Evolutionary conservation across 352 stramenopile genomes (phyloP), one percentile per base, ranked within the genome.

Genomic region (Pythium apleroticum): DNA sequence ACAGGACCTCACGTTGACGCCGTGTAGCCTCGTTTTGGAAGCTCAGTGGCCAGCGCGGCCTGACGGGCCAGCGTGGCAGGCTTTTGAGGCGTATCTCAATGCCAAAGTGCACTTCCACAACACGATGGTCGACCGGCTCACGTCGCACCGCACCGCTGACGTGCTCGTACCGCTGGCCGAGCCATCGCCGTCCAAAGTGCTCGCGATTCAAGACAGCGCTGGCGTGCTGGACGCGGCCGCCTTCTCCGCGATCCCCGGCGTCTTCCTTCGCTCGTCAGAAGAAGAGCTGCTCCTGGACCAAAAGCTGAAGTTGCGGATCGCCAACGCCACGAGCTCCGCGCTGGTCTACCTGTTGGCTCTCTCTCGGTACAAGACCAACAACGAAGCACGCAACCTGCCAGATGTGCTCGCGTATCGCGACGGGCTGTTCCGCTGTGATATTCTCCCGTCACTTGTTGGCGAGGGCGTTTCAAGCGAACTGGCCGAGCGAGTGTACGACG

Each of bases 271-370:
- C 31, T 68, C 59, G 25, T 72, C 60, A 9, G 27, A 27, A 4
- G 61, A 69, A 15, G 52, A 94, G 64, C 64, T 97, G 11, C 70
- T 88, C 28, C 31, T 73, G 5, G 91, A 98, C 65, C 84, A 98
- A 61, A 65, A 86, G 24, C 75, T 98, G 9, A 98, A 98, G 74
- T 74, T 98, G 14, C 75, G 80, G 24, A 75, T 98, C 27, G 91
- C 86, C 39, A 98, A 98, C 70, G 92, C 84, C 0, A 97, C 90
- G 25, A 84, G 97, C 74, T 97, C 92, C 3, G 91, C 95, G 1
- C 84, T 97, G 57, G 92, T 96, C 20, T 92, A 98, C 61, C 39
- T 82, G 50, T 41, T 93, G 54, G 77, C 83, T 4, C 65, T 96
- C 3, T 70, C 69, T 3, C 76, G 83, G 25, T 54, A 68, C 53